phyloP scores from a whole-genome alignment of 169 alveolate species.

The Eimeria praecox region DNA sequence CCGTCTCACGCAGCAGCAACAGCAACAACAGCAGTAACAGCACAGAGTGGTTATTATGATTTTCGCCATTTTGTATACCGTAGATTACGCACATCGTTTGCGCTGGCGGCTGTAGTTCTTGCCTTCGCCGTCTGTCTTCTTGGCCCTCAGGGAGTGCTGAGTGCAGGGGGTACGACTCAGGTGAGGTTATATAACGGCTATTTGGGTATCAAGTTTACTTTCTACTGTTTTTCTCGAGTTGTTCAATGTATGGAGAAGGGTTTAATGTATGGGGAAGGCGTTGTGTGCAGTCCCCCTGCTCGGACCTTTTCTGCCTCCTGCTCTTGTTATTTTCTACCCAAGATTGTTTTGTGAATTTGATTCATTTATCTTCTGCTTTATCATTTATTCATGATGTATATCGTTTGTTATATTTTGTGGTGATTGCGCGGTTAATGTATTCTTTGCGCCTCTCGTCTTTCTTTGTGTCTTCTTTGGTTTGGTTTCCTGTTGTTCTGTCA shows the following conservation, averaged over 20 bases:
- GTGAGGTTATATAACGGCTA: not conserved
- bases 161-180: not conserved
- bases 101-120: not conserved
- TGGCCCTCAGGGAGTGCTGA: not conserved
- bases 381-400: no score
- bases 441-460: not conserved
- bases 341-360: no score
- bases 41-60: not conserved
- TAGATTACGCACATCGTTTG: not conserved
- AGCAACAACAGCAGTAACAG: not conserved
- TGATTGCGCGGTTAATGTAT: no score
- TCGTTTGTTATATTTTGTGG: no score
- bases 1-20: not conserved
- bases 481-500: not conserved
- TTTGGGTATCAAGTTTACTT: not conserved
- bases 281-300: not conserved
- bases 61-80: not conserved
- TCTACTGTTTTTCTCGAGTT: not conserved
- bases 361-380: no score
- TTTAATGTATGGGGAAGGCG: no score
- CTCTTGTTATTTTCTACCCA: no score
- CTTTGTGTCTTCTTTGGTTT: not conserved
- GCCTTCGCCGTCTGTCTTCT: not conserved
- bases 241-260: not conserved
- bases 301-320: no score